phyloP scores from a whole-genome alignment of 805 yeast genomes.

The Kuraishia capsulata region DNA sequence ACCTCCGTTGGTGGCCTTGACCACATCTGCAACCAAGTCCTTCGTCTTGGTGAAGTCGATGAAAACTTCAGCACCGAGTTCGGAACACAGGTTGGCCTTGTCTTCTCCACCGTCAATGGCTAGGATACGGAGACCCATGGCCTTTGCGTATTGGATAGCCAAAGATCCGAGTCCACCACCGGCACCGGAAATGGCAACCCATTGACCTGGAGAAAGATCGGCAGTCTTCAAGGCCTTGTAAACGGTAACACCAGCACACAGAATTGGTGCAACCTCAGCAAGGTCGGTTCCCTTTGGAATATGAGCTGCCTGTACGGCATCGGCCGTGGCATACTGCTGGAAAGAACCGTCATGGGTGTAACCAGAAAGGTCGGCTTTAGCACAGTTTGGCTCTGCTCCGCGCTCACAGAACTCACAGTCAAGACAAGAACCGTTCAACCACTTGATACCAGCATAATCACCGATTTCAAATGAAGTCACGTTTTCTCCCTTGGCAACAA shows the following conservation, averaged over 20 bases:
- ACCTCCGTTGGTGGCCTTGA: slow-evolving; percentile 37
- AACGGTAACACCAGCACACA: slow-evolving; percentile 47
- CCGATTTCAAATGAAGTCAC: slow-evolving; percentile 56
- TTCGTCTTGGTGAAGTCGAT: slow-evolving; percentile 33
- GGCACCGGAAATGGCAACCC: slow-evolving; percentile 72
- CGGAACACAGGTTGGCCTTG: slow-evolving; percentile 28
- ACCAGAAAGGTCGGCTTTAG: slow-evolving; percentile 62
- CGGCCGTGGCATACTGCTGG: slow-evolving; percentile 47
- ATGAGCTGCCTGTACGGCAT: slow-evolving; percentile 40
- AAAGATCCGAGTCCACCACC: slow-evolving; percentile 76
- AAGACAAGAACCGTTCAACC: slow-evolving; percentile 63
- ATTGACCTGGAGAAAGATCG: slow-evolving; percentile 48
- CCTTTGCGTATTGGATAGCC: slow-evolving; percentile 68
- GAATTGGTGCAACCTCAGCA: slow-evolving; percentile 37
- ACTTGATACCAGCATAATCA: slow-evolving; percentile 59
- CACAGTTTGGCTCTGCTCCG: slow-evolving; percentile 57
- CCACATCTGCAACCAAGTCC: slow-evolving; percentile 30
- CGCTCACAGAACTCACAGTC: slow-evolving; percentile 55
- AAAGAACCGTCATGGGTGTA: slow-evolving; percentile 62
- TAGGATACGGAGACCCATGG: slow-evolving; percentile 64
- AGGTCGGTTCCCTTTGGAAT: slow-evolving; percentile 37
- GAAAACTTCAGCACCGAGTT: slow-evolving; percentile 37
- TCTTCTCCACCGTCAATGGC: slow-evolving; percentile 61
- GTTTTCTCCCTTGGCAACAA: slow-evolving; percentile 51
- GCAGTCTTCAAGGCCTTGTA: slow-evolving; percentile 46